Evolutionary conservation across 257 asterid genomes (phyloP).

Genomic region (Linaria vulgaris): DNA sequence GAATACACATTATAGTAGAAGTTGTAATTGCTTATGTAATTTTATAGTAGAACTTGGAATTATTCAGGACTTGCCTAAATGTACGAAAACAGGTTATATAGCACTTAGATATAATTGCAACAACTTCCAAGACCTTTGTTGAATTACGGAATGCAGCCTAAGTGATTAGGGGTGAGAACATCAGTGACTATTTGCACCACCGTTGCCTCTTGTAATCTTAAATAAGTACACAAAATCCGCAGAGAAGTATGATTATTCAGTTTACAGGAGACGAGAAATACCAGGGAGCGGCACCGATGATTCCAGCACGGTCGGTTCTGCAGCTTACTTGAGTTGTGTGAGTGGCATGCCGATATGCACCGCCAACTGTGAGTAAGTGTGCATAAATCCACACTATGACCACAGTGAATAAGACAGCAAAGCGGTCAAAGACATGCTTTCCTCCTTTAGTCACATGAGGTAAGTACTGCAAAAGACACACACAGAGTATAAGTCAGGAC

Average conservation of each 20-base stretch:
- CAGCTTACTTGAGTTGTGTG: constrained; percentile 64
- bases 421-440: constrained; percentile 61
- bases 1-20: no score
- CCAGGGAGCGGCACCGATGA: constrained; percentile 86
- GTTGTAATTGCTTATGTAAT: no score
- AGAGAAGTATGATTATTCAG: background rate
- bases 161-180: background rate
- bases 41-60: no score
- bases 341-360: constrained; percentile 66
- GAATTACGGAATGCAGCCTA: no score
- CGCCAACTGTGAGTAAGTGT: constrained; percentile 78
- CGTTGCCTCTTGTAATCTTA: no score
- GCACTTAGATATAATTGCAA: no score
- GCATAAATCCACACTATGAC: constrained; percentile 86
- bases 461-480: constrained; percentile 53
- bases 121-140: no score
- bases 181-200: no score
- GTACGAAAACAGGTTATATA: no score
- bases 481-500: no score
- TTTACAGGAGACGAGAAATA: constrained; percentile 26
- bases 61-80: no score
- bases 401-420: constrained; percentile 74
- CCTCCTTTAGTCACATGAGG: constrained; percentile 68
- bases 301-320: constrained; percentile 94
- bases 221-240: no score